phyloP scores from a whole-genome alignment of 176 grass and related monocot species.

The Paspalum notatum region DNA sequence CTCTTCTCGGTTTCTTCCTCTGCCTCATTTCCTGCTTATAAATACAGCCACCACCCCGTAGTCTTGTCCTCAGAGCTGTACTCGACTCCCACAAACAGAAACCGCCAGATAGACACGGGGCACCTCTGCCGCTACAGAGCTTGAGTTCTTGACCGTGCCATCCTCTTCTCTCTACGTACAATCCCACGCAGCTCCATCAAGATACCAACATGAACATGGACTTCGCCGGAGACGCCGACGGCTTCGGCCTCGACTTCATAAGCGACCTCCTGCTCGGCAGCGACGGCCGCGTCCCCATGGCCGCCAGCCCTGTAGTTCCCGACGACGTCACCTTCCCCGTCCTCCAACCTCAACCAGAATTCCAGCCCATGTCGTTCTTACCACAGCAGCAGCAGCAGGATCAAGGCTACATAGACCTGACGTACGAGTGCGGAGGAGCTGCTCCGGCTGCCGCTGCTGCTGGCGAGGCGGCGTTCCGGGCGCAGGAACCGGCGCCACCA shows the following conservation, averaged over 20 bases:
- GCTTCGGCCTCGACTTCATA: slow-evolving; percentile 52
- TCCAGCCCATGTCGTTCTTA: slow-evolving; percentile 18
- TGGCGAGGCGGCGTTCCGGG: background rate
- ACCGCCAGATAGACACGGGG: background rate
- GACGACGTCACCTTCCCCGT: slow-evolving; percentile 23
- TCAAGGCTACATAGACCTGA: slow-evolving; percentile 23
- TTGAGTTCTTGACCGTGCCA: background rate
- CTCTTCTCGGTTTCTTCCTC: background rate
- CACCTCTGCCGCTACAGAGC: background rate
- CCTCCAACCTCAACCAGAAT: background rate
- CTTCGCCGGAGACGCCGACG: slow-evolving; percentile 45
- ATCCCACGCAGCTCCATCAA: background rate
- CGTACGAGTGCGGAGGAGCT: slow-evolving; percentile 8
- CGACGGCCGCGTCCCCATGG: background rate
- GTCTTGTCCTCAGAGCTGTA: slow-evolving; percentile 23
- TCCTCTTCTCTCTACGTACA: background rate
- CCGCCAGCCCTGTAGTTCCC: background rate
- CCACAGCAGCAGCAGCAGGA: slow-evolving; percentile 10
- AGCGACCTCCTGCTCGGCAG: slow-evolving; percentile 54
- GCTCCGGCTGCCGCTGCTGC: background rate
- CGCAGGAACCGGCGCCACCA: slow-evolving; percentile 27
- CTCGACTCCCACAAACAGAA: background rate
- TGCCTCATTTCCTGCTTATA: slow-evolving; percentile 4
- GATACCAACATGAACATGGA: slow-evolving; percentile 38
- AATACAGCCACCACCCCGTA: background rate